These are phyloP conservation scores for Colletotrichum sojae DNA, from an alignment of 2,329 filamentous ascomycete genomes.

Conservation along the genomic window DNA sequence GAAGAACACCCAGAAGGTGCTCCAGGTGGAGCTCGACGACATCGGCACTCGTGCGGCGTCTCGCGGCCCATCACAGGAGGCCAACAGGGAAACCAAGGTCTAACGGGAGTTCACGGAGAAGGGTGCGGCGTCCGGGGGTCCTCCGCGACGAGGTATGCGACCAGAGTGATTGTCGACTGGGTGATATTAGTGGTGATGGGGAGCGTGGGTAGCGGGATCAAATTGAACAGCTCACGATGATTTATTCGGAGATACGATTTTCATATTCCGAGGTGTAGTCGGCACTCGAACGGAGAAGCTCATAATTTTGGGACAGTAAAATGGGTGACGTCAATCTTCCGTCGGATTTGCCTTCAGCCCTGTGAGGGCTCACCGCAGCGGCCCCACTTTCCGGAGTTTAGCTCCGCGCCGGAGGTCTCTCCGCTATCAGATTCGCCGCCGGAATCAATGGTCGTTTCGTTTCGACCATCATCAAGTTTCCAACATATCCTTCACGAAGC, in stretches of 20 bases:
- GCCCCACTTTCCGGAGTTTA: constrained; percentile 19
- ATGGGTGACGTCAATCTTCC: constrained; percentile 16
- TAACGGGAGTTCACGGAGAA: not conserved
- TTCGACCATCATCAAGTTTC: no score
- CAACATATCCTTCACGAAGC: no score
- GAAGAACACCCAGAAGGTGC: constrained; percentile 40
- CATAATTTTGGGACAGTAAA: not conserved
- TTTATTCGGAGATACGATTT: not conserved
- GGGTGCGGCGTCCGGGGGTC: not conserved
- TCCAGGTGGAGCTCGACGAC: constrained; percentile 38
- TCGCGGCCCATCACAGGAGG: not conserved
- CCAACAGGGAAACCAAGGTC: constrained; percentile 4
- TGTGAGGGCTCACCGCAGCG: not conserved
- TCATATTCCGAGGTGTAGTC: not conserved
- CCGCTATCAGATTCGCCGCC: not conserved
- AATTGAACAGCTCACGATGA: no score
- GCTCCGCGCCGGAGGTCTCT: constrained; percentile 9
- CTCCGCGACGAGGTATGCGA: no score
- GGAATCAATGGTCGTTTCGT: no score
- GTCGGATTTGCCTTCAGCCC: constrained; percentile 2
- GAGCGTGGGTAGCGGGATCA: no score
- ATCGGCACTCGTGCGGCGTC: not conserved
- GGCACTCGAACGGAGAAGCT: not conserved
- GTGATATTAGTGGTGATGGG: no score
- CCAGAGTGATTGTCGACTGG: no score